phyloP scores from a whole-genome alignment of 2,329 filamentous ascomycete species.

The Fusarium veterinarium region DNA sequence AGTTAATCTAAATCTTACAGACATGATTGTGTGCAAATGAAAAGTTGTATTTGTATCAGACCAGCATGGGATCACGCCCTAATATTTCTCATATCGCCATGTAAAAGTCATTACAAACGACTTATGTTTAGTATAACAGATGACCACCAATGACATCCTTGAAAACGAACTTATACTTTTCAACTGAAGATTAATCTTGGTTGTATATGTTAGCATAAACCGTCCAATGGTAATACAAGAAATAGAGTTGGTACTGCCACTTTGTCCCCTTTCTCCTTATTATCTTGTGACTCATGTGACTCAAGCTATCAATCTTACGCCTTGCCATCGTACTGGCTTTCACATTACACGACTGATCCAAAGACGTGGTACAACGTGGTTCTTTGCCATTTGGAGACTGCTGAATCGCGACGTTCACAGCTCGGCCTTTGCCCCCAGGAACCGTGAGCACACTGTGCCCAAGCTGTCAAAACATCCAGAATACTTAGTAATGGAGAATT shows the following conservation, averaged over 20 bases:
- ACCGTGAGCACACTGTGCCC: no score
- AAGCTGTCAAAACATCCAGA: neutral
- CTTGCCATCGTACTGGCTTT: neutral
- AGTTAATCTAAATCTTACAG: no score
- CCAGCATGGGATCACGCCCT: no score
- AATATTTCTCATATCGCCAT: no score
- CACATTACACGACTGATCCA: rapidly evolving
- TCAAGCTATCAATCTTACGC: rapidly evolving
- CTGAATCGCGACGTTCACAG: neutral
- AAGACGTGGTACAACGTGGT: neutral
- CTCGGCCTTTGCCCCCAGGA: neutral
- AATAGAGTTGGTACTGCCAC: neutral
- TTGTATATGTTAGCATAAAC: rapidly evolving
- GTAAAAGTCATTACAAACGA: no score
- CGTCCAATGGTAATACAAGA: neutral
- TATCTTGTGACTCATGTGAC: neutral
- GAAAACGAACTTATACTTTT: no score
- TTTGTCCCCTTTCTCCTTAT: neutral
- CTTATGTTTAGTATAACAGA: no score
- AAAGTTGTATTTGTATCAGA: no score
- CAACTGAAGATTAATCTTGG: neutral
- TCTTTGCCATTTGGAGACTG: neutral
- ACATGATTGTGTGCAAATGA: no score
- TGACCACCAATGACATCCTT: no score
- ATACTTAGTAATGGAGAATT: rapidly evolving